Conservation (phyloP, 257 asterid species). For the Marsdenia floribunda region DNA sequence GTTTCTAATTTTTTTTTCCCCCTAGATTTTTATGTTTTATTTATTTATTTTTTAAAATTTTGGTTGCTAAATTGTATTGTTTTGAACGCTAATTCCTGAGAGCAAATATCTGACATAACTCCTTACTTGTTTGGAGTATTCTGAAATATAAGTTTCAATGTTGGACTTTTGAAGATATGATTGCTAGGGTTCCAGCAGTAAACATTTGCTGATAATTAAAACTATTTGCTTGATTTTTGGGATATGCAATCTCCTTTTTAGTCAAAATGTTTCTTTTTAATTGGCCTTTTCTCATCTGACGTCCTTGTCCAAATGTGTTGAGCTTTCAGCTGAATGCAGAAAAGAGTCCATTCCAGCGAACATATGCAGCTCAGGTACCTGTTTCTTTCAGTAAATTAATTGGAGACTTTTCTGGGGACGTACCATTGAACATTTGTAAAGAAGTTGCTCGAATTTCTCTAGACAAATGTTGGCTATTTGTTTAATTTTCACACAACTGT, state of each 20-base stretch:
- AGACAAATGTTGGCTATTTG: not conserved
- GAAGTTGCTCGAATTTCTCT: not conserved
- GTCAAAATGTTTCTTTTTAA: not conserved
- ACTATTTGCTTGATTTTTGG: conserved; percentile 1
- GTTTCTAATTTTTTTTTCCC: no score
- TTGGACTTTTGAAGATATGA: not conserved
- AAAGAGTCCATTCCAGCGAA: conserved; percentile 96
- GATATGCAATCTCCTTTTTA: not conserved
- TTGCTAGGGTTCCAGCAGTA: conserved; percentile 1
- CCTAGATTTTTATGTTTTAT: not conserved
- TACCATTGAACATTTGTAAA: not conserved
- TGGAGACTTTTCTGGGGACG: not conserved
- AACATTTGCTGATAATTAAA: not conserved
- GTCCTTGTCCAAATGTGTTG: conserved; percentile 13
- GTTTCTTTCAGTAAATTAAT: not conserved
- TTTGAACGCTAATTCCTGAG: not conserved
- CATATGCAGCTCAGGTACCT: conserved; percentile 89
- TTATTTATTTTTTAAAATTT: not conserved
- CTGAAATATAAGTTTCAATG: not conserved
- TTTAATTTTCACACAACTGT: not conserved
- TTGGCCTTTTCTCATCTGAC: conserved; percentile 5
- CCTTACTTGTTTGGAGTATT: not conserved
- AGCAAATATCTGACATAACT: not conserved
- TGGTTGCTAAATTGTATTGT: not conserved
- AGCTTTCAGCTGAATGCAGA: conserved; percentile 84